phyloP scores from a whole-genome alignment of 2,329 filamentous ascomycete species.

The Zymoseptoria crescenta region DNA sequence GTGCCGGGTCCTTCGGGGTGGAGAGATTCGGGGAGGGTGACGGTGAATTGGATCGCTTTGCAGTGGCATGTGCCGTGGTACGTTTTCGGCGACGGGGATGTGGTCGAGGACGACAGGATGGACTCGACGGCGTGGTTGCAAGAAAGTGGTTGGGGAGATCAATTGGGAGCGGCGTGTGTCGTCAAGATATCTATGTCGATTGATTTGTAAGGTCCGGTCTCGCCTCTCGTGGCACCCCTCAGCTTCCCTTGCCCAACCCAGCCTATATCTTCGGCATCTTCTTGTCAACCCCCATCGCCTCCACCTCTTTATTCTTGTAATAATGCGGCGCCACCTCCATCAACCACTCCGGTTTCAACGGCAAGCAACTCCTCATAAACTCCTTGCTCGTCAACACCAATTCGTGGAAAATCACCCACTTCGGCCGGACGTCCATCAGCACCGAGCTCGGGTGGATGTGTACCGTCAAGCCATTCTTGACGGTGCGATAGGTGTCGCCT shows the following conservation, averaged over 20 bases:
- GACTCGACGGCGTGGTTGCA: background rate
- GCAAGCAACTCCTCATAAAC: constrained; percentile 84
- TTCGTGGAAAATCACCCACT: constrained; percentile 83
- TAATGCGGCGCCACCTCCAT: constrained; percentile 88
- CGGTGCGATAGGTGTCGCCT: constrained; percentile 81
- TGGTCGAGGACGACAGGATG: background rate
- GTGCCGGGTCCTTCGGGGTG: constrained; percentile 11
- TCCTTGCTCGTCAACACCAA: constrained; percentile 78
- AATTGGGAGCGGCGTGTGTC: too few species aligned
- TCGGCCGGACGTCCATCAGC: constrained; percentile 69
- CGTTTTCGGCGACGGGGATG: background rate
- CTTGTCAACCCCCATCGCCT: constrained; percentile 66
- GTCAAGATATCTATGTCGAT: background rate
- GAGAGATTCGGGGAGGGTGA: constrained; percentile 13
- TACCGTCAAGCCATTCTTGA: constrained; percentile 83
- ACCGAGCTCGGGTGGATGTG: constrained; percentile 87
- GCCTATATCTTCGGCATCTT: constrained; percentile 55
- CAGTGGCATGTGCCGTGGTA: constrained; percentile 23
- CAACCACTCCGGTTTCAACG: constrained; percentile 76
- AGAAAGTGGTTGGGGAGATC: too few species aligned
- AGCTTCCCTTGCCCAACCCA: background rate
- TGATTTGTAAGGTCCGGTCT: background rate
- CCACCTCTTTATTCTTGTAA: constrained; percentile 84
- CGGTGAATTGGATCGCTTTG: constrained; percentile 13
- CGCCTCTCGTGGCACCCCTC: background rate